Evolutionary conservation across 2,329 filamentous ascomycete genomes (phyloP), one percentile per base, ranked within the genome.

Genomic region (Colletotrichum sublineola): DNA sequence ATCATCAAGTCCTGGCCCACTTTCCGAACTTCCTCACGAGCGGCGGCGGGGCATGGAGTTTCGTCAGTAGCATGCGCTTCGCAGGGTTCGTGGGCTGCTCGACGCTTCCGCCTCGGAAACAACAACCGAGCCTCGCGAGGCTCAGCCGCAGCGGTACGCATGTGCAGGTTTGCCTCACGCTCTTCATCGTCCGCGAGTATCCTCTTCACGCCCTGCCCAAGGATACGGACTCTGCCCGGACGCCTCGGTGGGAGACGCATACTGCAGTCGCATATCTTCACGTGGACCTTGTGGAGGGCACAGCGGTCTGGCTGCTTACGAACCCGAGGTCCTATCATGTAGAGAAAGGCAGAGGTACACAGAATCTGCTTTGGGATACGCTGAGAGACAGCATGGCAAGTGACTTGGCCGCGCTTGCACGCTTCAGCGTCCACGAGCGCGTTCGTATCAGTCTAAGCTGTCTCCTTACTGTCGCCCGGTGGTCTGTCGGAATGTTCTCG

Each of bases 191-290:
- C 42, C 42, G 65, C 12, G 24, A 63, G 44, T 63, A 68, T 38
- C 58, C 58, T 20, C 42, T 57, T 7, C 65, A 71, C 52, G 57
- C 52, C 15, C 18, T 68, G 11, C 68, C 68, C 12, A 15, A 12
- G 11, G 65, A 55, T 4, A 50, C 24, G 11, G 52, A 68, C 24
- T 52, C 64, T 3, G 48, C 20, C 31, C 53, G 24, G 8, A 68
- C 68, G 18, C 52, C 64, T 60, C 57, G 65, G 31, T 68, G 68
- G 68, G 56, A 68, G 65, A 56, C 68, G 36, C 68, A 71, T 44
- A 57, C 65, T 24, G 52, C 57, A 36, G 65, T 52, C 15, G 20
- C 63, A 36, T 71, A 68, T 42, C 20, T 71, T 29, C 57, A 58
- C 44, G 55, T 71, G 15, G 68, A 71, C 52, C 29, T 68, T 20